A percentile compares a stretch with the other conserved stretches of the same genome.
phyloP scores from a whole-genome alignment of 805 yeast species.

The Starmerella lactis-condensi region DNA sequence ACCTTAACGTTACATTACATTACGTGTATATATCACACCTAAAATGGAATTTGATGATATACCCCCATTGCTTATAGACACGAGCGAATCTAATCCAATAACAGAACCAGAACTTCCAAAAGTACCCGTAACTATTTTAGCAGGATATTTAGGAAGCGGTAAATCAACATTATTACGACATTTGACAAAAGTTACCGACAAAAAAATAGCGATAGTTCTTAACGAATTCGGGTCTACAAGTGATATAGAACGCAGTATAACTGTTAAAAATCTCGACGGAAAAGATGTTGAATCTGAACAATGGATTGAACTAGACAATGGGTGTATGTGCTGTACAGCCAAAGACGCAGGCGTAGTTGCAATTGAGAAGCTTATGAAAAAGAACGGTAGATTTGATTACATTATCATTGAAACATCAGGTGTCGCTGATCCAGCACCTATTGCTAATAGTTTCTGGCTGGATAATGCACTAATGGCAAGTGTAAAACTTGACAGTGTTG shows the following conservation, averaged over 20 bases:
- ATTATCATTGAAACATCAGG: slow-evolving; percentile 92
- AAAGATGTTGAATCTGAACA: slow-evolving; percentile 51
- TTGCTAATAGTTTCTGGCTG: slow-evolving; percentile 93
- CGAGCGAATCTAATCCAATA: slow-evolving; percentile 2
- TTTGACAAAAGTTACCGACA: slow-evolving; percentile 47
- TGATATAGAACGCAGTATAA: slow-evolving; percentile 71
- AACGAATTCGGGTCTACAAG: slow-evolving; percentile 80
- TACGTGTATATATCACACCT: too few species aligned
- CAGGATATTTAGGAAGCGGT: slow-evolving; percentile 92
- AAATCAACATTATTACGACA: slow-evolving; percentile 63
- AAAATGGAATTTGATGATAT: slow-evolving; percentile 13
- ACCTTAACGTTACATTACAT: too few species aligned
- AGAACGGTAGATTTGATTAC: slow-evolving; percentile 62
- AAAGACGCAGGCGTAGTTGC: slow-evolving; percentile 91
- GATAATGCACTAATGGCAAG: slow-evolving; percentile 74
- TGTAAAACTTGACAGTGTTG: slow-evolving; percentile 77
- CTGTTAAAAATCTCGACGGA: slow-evolving; percentile 26
- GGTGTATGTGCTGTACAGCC: slow-evolving; percentile 91
- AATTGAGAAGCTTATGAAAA: slow-evolving; percentile 65
- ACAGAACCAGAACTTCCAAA: slow-evolving; percentile 1
- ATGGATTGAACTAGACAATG: slow-evolving; percentile 93
- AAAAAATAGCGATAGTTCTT: slow-evolving; percentile 69
- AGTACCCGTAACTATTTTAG: slow-evolving; percentile 74
- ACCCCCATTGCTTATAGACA: slow-evolving; percentile 16
- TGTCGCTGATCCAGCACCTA: slow-evolving; percentile 93